Evolutionary conservation across 768 basidiomycete species (phyloP), one percentile per base, ranked within the genome.

Genomic region (Agrocybe pediades): DNA sequence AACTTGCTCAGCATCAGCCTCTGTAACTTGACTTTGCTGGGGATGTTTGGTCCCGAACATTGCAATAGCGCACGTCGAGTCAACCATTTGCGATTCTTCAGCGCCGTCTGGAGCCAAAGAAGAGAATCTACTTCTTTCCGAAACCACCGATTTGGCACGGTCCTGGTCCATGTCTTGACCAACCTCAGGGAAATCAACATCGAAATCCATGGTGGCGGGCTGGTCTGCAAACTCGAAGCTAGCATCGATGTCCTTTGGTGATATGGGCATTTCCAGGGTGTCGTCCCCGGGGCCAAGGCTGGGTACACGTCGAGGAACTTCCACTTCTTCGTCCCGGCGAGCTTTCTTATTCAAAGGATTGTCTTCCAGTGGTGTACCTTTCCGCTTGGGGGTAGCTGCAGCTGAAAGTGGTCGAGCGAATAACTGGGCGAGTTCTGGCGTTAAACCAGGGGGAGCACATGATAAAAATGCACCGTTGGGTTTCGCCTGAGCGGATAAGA

Each of bases 401-500:
- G 72, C 71, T 30, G 77, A 76, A 3, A 87, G 59, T 9, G 93
- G 92, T 39, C 90, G 88, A 74, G 89, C 79, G 72, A 97, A 99
- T 50, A 99, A 72, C 49, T 89, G 83, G 1, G 83, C 80, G 19
- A 99, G 76, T 67, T 96, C 92, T 0, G 89, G 87, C 0, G 86
- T 83, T 45, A 95, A 69, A 8, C 92, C 92, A 11, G 90, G 88
- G 9, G 95, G 95, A 0, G 89, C 94, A 41, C 87, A 89, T 62
- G 82, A 90, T 70, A 95, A 87, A 64, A 87, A 88, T 2, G 79
- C 83, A 23, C 86, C 87, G n/a, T 83, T 78, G 15, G 82, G 76
- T 1, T 85, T 88, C n/a, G 76, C 73, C 59, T 86, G 85, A 2
- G 87, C 90, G 9, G 95, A 94, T 43, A 97, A 72, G 74, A 94